These are phyloP conservation scores for Colletotrichum sp. DNA, from an alignment of 2,329 filamentous ascomycete genomes.

Conservation along the genomic window DNA sequence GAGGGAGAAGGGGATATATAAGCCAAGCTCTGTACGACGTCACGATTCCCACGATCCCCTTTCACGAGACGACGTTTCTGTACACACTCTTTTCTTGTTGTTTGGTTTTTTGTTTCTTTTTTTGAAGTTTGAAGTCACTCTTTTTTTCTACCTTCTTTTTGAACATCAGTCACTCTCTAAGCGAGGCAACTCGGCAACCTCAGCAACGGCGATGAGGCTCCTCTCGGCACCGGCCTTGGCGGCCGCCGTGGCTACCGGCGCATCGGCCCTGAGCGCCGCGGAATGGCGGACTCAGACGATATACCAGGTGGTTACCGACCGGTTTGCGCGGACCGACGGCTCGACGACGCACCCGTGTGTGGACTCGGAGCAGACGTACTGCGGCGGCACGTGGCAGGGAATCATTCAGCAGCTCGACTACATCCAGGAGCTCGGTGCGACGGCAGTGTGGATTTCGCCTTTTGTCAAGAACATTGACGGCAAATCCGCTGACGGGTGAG, in stretches of 20 bases:
- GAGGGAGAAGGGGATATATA: neutral
- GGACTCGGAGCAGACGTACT: constrained; percentile 52
- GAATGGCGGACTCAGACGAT: constrained; percentile 61
- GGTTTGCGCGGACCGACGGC: constrained; percentile 54
- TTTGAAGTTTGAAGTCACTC: neutral
- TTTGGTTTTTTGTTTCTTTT: neutral
- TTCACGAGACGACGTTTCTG: constrained; percentile 6
- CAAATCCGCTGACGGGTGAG: constrained; percentile 17
- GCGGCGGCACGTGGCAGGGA: constrained; percentile 66
- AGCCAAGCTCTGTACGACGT: neutral
- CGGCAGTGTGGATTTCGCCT: constrained; percentile 64
- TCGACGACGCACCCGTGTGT: constrained; percentile 50
- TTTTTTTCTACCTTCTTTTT: neutral
- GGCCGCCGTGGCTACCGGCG: neutral
- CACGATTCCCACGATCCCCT: neutral
- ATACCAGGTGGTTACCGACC: constrained; percentile 64
- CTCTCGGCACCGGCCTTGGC: neutral
- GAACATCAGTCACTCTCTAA: constrained; percentile 5
- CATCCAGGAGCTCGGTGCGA: constrained; percentile 66
- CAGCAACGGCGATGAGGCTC: neutral
- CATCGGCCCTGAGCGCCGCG: constrained; percentile 24
- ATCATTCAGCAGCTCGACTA: constrained; percentile 66
- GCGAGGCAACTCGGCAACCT: neutral
- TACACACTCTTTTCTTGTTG: constrained; percentile 10
- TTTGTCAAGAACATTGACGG: constrained; percentile 49